phyloP scores from a whole-genome alignment of 345 rosid genomes.

The Toxicodendron radicans region DNA sequence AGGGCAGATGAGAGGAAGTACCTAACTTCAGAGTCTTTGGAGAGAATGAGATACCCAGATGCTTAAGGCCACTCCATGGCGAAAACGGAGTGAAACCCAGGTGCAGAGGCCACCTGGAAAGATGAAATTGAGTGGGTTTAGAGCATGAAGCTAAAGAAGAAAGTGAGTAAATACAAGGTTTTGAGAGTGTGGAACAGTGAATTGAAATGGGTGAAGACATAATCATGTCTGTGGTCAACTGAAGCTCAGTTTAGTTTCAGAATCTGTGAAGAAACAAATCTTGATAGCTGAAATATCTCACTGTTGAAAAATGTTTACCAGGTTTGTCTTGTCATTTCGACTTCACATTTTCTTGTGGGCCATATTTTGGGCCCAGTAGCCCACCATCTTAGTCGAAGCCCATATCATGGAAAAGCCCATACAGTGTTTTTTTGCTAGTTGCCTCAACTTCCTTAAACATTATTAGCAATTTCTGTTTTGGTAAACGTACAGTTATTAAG shows the following conservation, averaged over 20 bases:
- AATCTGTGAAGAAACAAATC: not conserved
- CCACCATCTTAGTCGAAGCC: too few species aligned
- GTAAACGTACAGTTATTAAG: too few species aligned
- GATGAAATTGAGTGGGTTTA: slow-evolving; percentile 34
- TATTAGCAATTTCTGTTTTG: too few species aligned
- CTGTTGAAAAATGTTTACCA: not conserved
- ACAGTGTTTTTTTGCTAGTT: too few species aligned
- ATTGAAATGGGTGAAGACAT: slow-evolving; percentile 51
- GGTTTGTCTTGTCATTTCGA: not conserved
- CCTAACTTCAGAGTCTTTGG: slow-evolving; percentile 51
- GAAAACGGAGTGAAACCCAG: slow-evolving; percentile 47
- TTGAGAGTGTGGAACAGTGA: slow-evolving; percentile 30
- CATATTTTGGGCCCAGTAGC: not conserved
- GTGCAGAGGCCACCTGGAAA: slow-evolving; percentile 36
- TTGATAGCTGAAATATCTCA: not conserved
- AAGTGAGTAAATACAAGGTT: slow-evolving; percentile 26
- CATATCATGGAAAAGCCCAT: too few species aligned
- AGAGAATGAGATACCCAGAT: slow-evolving; percentile 54
- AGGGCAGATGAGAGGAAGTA: slow-evolving; percentile 20
- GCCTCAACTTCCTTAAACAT: not conserved
- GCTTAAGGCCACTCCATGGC: slow-evolving; percentile 74
- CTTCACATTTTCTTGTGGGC: not conserved
- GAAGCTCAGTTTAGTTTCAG: not conserved
- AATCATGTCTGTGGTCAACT: slow-evolving; percentile 26
- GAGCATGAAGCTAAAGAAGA: slow-evolving; percentile 26